A percentile compares a stretch with the other conserved stretches of the same genome.
phyloP scores from a whole-genome alignment of 768 basidiomycete species.

The Tephrocybe sp. region DNA sequence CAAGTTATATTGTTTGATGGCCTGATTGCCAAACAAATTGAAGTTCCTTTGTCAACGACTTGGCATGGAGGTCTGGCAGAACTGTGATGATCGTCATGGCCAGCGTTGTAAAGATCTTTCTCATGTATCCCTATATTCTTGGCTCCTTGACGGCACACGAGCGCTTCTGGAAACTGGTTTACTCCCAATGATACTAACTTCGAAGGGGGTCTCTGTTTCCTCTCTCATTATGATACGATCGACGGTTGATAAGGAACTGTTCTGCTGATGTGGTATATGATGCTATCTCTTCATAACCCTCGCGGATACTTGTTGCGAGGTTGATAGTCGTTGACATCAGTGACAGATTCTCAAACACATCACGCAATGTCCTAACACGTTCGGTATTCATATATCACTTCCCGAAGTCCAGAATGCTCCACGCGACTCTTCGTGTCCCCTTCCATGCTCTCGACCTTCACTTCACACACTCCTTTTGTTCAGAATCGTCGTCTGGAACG shows the following conservation, averaged over 20 bases:
- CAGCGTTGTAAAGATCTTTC: neutral
- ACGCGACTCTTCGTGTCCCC: neutral
- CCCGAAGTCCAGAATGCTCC: neutral
- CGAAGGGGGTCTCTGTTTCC: no score
- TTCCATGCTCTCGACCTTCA: conserved; percentile 9
- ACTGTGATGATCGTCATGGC: conserved; percentile 6
- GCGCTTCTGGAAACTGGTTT: no score
- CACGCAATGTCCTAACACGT: neutral
- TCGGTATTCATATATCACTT: conserved; percentile 3
- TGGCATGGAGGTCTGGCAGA: conserved; percentile 2
- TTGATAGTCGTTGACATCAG: conserved; percentile 5
- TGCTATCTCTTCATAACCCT: neutral
- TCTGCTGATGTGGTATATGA: neutral
- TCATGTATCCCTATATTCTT: neutral
- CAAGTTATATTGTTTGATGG: neutral
- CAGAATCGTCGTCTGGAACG: conserved; percentile 14
- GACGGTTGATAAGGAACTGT: neutral
- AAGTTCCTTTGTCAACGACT: neutral
- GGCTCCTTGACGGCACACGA: no score
- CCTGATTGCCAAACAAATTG: neutral
- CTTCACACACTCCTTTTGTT: conserved; percentile 2
- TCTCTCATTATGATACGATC: no score
- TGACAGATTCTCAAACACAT: conserved; percentile 12
- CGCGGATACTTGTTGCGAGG: neutral
- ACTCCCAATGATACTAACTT: no score